phyloP scores from a whole-genome alignment of 2,329 filamentous ascomycete species.

The Sporothrix pseudoabietina region DNA sequence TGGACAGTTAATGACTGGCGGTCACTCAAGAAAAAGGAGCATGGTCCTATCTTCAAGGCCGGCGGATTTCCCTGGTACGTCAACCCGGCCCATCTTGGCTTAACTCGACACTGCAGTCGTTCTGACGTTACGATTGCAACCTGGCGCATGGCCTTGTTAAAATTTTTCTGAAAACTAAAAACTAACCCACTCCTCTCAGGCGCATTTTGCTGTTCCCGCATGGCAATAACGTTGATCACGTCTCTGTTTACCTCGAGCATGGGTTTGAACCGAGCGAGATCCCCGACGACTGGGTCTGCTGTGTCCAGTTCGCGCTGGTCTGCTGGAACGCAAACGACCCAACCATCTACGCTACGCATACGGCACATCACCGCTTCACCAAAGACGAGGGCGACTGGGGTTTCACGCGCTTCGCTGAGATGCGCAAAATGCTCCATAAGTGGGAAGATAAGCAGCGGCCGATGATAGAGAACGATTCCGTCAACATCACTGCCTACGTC shows the following conservation, averaged over 20 bases:
- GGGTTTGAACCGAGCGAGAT: slow-evolving; percentile 75
- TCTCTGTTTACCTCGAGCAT: slow-evolving; percentile 95
- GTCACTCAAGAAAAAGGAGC: slow-evolving; percentile 73
- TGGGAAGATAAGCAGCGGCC: slow-evolving; percentile 68
- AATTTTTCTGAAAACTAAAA: too few relatives aligned
- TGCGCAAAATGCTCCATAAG: slow-evolving; percentile 78
- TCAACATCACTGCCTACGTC: slow-evolving; percentile 81
- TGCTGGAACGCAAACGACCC: slow-evolving; percentile 94
- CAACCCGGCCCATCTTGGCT: background rate
- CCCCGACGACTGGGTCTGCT: slow-evolving; percentile 93
- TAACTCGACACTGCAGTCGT: background rate
- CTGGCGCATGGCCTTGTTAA: too few relatives aligned
- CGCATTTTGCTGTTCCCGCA: slow-evolving; percentile 93
- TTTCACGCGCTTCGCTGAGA: slow-evolving; percentile 93
- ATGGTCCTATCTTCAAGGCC: slow-evolving; percentile 84
- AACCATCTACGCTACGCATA: slow-evolving; percentile 76
- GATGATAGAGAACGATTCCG: slow-evolving; percentile 73
- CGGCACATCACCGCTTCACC: slow-evolving; percentile 93
- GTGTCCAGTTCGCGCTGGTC: slow-evolving; percentile 91
- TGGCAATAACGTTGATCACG: slow-evolving; percentile 91
- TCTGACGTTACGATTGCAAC: too few relatives aligned
- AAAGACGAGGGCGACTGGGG: slow-evolving; percentile 98
- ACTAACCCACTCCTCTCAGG: slow-evolving; percentile 52
- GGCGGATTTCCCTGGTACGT: slow-evolving; percentile 83
- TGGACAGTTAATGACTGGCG: slow-evolving; percentile 91